Evolutionary conservation across 2,329 filamentous ascomycete genomes (phyloP), one percentile per base, ranked within the genome.

Genomic region (Phialemoniopsis sp.): DNA sequence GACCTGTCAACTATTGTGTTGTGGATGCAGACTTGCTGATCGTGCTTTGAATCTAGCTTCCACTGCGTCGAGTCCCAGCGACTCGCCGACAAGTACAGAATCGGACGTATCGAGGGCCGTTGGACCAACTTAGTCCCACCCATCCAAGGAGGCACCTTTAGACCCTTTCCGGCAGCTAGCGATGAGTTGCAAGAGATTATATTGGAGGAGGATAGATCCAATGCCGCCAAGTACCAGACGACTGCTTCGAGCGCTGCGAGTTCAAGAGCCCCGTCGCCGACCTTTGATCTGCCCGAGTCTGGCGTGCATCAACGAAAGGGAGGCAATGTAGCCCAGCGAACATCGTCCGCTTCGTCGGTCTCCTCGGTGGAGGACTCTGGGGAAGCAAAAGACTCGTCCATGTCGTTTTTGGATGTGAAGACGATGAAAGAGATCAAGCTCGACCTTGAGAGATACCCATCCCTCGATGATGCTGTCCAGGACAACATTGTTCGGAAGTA

Each of bases 121-220:
- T 98, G 93, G 93, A 68, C 70, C 45, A 96, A 96, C 61, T 95
- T 96, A 57, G 55, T 87, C 7, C 90, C 93, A 5, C 91, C 93
- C 1, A 91, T 97, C 38, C 91, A 97, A 62, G 90, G 89, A 41
- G 91, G 91, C 32, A 73, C 74, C 42, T 95, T 90, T 61, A 76
- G 83, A 48, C 63, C 66, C n/a, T n/a, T 95, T 87, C 21, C 21
- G 6, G 10, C 21, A 6, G 21, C 21, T 6, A 26, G 21, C 21
- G 21, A 26, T 10, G 21, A 26, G 21, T 10, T 26, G 10, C 21
- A 26, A 10, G 21, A 26, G 10, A 10, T 26, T 6, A 6, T 26
- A 26, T 26, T 26, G 21, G 21, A 26, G 21, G 6, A 10, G 21
- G 21, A 26, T 6, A 56, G 33, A 60, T 66, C 32, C 47, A 26